Evolutionary conservation across 148 eudicot species (phyloP).

Genomic region (Hydrangea macrophylla): DNA sequence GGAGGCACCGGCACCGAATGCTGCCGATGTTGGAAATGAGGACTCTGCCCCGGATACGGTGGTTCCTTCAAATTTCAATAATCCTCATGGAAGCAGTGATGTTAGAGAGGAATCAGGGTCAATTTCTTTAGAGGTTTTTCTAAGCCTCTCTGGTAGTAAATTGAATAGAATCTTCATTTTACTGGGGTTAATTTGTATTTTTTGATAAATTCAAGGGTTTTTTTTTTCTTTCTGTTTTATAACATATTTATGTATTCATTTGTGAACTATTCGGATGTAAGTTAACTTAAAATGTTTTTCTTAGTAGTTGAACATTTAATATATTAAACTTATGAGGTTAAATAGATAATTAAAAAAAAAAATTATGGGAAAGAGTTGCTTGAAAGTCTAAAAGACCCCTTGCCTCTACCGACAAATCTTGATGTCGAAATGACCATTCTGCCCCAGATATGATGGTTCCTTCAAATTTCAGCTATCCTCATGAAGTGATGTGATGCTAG

Average conservation of each 20-base stretch:
- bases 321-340: too few species aligned
- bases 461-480: slow-evolving; percentile 59
- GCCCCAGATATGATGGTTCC: slow-evolving; percentile 56
- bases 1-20: slow-evolving; percentile 41
- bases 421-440: slow-evolving; percentile 45
- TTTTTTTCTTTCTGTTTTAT: too few species aligned
- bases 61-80: slow-evolving; percentile 51
- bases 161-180: slow-evolving; percentile 2
- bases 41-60: slow-evolving; percentile 52
- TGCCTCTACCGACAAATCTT: slow-evolving; percentile 47
- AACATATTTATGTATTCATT: too few species aligned
- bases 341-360: too few species aligned
- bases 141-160: slow-evolving; percentile 24
- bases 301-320: too few species aligned
- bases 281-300: too few species aligned
- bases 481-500: slow-evolving; percentile 22
- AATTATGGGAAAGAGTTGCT: slow-evolving; percentile 76
- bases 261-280: too few species aligned
- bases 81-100: slow-evolving; percentile 43
- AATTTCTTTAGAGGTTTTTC: slow-evolving; percentile 13
- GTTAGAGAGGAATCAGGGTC: slow-evolving; percentile 25
- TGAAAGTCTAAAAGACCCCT: slow-evolving; percentile 35
- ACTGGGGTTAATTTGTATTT: too few species aligned
- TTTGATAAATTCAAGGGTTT: too few species aligned
- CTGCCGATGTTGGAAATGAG: slow-evolving; percentile 49